Percentiles rank a stretch among this genome's conserved stretches.
Evolutionary conservation across 2,329 filamentous ascomycete genomes (phyloP).

Genomic region (Zasmidium cellare): DNA sequence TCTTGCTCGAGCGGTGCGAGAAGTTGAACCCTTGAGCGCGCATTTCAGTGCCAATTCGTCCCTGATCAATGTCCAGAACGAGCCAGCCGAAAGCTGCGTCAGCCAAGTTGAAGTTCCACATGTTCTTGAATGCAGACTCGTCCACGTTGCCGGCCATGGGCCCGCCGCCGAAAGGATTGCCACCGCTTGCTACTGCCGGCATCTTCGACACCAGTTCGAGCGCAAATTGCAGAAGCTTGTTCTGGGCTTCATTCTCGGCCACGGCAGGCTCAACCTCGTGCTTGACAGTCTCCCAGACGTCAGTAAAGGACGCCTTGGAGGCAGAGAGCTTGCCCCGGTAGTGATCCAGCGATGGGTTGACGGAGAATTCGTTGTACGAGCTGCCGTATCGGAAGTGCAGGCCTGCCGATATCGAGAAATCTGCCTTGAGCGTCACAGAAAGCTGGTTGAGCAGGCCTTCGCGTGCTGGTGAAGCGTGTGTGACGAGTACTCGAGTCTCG

Average conservation of each 20-base stretch:
- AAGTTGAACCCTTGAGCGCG: constrained; percentile 99
- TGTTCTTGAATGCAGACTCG: constrained; percentile 99
- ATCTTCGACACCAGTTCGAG: constrained; percentile 96
- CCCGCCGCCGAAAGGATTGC: constrained; percentile 93
- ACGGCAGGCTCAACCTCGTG: constrained; percentile 93
- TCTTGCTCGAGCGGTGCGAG: constrained; percentile 86
- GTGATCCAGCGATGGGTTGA: constrained; percentile 96
- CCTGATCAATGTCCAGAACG: constrained; percentile 90
- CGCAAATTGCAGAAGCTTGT: constrained; percentile 86
- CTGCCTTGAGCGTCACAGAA: constrained; percentile 93
- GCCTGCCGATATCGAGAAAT: constrained; percentile 96
- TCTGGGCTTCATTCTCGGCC: constrained; percentile 87
- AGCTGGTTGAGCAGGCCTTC: constrained; percentile 97
- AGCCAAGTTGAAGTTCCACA: constrained; percentile 99
- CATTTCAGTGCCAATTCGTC: constrained; percentile 97
- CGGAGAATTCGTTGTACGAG: constrained; percentile 99
- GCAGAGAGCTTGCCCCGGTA: constrained; percentile 98
- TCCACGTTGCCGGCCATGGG: constrained; percentile 85
- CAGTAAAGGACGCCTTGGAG: constrained; percentile 97
- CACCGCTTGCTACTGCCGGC: constrained; percentile 90
- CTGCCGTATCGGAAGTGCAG: constrained; percentile 98
- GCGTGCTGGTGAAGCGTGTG: constrained; percentile 91
- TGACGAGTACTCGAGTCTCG: constrained; percentile 94
- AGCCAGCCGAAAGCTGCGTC: constrained; percentile 97
- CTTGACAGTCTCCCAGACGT: constrained; percentile 99